phyloP scores from a whole-genome alignment of 805 yeast species.

The Debaryomyces tyrocola region DNA sequence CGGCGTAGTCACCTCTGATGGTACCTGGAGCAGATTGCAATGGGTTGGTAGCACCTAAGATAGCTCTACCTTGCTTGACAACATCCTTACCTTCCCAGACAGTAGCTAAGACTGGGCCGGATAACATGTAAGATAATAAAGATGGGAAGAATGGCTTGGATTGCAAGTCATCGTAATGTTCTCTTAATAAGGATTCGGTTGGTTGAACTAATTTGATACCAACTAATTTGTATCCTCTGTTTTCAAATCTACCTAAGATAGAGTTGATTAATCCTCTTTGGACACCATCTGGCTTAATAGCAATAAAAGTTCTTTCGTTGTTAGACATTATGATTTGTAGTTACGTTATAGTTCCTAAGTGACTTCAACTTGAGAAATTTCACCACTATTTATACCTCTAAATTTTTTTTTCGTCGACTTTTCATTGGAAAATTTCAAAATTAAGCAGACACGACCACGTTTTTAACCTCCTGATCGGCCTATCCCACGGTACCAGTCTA shows the following conservation, averaged over 20 bases:
- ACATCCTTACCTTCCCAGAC: constrained; percentile 99
- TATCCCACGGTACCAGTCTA: neutral
- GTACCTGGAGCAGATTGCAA: constrained; percentile 97
- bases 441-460: neutral
- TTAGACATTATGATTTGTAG: constrained; percentile 43
- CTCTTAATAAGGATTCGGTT: constrained; percentile 80
- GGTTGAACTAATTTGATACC: constrained; percentile 91
- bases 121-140: constrained; percentile 90
- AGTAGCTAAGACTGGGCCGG: constrained; percentile 98
- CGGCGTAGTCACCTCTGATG: constrained; percentile 98
- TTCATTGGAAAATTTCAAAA: constrained; percentile 4
- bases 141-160: constrained; percentile 98
- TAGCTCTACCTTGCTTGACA: constrained; percentile 96
- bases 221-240: constrained; percentile 96
- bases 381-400: neutral
- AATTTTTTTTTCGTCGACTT: constrained; percentile 6
- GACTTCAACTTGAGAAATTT: neutral
- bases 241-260: constrained; percentile 90
- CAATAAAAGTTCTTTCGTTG: constrained; percentile 88
- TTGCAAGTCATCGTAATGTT: constrained; percentile 95
- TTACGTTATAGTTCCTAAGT: neutral
- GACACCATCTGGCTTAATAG: constrained; percentile 99
- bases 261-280: constrained; percentile 95
- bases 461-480: neutral
- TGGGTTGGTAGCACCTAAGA: constrained; percentile 99